Percentiles rank a stretch among this genome's conserved stretches.
Evolutionary conservation across 148 eudicot species (phyloP).

Genomic region (Suaeda aralocaspica): DNA sequence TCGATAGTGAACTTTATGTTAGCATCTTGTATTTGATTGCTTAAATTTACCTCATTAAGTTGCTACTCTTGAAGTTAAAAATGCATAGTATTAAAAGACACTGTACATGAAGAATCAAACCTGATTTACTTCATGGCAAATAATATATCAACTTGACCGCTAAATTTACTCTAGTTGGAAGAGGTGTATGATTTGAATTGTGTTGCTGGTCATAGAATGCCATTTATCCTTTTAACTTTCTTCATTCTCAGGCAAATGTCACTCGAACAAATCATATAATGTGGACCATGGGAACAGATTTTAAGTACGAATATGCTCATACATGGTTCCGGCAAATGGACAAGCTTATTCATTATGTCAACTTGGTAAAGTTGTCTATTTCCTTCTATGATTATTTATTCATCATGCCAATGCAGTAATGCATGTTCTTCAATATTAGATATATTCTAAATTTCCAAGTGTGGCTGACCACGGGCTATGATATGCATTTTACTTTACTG

Average conservation of each 20-base stretch:
- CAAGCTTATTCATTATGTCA: constrained; percentile 95
- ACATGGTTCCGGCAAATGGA: constrained; percentile 96
- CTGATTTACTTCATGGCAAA: background rate
- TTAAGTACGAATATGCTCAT: constrained; percentile 89
- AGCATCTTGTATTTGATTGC: constrained; percentile 2
- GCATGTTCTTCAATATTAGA: background rate
- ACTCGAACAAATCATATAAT: constrained; percentile 91
- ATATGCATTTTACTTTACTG: background rate
- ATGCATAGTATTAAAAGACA: background rate
- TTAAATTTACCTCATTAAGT: background rate
- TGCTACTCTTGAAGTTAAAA: background rate
- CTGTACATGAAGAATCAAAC: background rate
- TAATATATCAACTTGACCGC: background rate
- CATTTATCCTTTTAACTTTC: background rate
- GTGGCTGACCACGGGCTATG: background rate
- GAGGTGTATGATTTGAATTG: background rate
- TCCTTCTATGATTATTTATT: constrained; percentile 9
- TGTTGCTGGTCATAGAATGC: background rate
- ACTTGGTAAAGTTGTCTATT: constrained; percentile 34
- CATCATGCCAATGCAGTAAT: background rate
- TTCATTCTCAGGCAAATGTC: constrained; percentile 71
- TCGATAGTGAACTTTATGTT: constrained; percentile 2
- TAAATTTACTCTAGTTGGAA: background rate
- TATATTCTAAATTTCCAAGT: background rate
- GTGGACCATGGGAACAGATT: constrained; percentile 99